phyloP scores from a whole-genome alignment of 2,329 filamentous ascomycete species.

The Colletotrichum cordylinicola region DNA sequence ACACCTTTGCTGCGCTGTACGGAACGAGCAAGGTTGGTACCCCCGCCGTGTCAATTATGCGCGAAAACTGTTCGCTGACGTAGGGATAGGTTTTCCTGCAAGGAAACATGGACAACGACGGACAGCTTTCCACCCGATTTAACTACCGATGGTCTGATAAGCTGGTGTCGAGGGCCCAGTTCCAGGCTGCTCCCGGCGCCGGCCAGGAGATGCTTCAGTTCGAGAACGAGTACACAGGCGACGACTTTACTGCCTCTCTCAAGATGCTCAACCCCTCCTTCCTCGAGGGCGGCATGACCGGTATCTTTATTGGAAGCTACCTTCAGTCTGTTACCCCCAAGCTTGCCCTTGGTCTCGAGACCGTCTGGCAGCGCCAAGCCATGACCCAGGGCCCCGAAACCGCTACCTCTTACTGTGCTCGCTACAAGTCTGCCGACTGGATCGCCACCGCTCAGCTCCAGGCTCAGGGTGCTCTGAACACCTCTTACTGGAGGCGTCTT shows the following conservation, averaged over 20 bases:
- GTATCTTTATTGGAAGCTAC: conserved; percentile 95
- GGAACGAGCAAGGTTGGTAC: conserved; percentile 84
- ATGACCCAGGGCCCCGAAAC: conserved; percentile 89
- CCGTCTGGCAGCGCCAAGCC: conserved; percentile 89
- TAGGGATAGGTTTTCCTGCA: conserved; percentile 83
- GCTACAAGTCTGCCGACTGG: conserved; percentile 93
- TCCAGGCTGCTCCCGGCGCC: conserved; percentile 80
- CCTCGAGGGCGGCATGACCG: conserved; percentile 90
- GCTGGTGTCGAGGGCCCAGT: conserved; percentile 84
- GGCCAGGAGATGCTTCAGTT: conserved; percentile 89
- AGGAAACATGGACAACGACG: conserved; percentile 93
- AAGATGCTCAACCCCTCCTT: conserved; percentile 96
- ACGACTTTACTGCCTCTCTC: conserved; percentile 90
- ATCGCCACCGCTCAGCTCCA: conserved; percentile 90
- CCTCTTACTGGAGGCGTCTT: conserved; percentile 91
- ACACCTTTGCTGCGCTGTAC: conserved; percentile 93
- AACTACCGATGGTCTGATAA: conserved; percentile 88
- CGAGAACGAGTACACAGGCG: conserved; percentile 93
- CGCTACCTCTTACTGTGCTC: conserved; percentile 85
- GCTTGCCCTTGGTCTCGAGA: conserved; percentile 87
- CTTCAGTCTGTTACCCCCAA: conserved; percentile 90
- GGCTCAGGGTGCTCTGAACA: conserved; percentile 80
- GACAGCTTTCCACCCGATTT: conserved; percentile 84
- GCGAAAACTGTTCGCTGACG: not conserved
- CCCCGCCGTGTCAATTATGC: not conserved